Evolutionary conservation across 116 monocot species (phyloP), one percentile per base, ranked within the genome.

Genomic region (Iris pallida): DNA sequence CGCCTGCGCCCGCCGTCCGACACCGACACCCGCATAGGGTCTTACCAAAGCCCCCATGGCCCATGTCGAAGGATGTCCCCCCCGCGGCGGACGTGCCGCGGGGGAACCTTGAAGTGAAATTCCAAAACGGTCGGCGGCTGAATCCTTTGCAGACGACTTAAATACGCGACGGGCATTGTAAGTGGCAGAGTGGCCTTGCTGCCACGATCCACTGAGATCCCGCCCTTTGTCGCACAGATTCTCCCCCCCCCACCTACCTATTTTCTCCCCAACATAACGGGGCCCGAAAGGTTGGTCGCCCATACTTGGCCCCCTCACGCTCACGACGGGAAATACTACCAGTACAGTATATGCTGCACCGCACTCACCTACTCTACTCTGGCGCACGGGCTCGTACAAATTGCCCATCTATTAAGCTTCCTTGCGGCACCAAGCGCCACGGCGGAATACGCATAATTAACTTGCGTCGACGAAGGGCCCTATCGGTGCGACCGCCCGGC

Each of bases 131-230:
- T 52, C 42, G 59, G 12, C 44, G n/a, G 65, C 7, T 11, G 51
- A 78, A 78, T 71, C 63, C 20, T 78, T 78, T 72, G 52, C 66
- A 78, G 49, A 78, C 17, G 72, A 78, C 71, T 72, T 71, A 78
- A 71, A 78, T 71, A 72, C 56, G 6, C 45, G 57, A 78, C 57
- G 41, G 19, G 73, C 73, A 78, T 78, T 78, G 42, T 78, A 73
- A 64, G 68, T 78, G 60, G 78, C 20, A 73, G 67, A 72, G 78
- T 78, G 72, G 66, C 72, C 60, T 72, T 78, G 61, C 72, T 78
- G 6, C 71, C 78, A 66, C 45, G 53, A 78, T 78, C 58, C 65
- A 72, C 72, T 78, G 47, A 78, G 72, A 78, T 72, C 68, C 59
- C 60, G 20, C 71, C 72, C 59, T 44, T 7, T 16, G 73, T 78